Evolutionary conservation across 768 basidiomycete genomes (phyloP).

Genomic region (Termitomyces sp.): DNA sequence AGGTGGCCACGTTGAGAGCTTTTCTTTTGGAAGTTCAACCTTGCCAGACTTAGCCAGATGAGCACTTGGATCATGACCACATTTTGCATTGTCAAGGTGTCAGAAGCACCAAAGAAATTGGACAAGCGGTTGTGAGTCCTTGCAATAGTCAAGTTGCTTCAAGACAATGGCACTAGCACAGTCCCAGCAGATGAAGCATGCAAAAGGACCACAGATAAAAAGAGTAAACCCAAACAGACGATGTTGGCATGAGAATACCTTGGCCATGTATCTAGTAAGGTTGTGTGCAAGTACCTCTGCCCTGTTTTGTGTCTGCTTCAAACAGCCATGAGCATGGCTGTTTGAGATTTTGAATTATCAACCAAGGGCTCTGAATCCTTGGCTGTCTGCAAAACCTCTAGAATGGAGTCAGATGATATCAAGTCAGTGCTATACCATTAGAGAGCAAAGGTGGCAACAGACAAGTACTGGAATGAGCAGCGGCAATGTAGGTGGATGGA

Average conservation of each 20-base stretch:
- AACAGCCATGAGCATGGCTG: not conserved
- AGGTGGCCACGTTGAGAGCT: not conserved
- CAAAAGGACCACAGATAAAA: not conserved
- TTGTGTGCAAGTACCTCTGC: not conserved
- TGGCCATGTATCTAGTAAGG: not conserved
- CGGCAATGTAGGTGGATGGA: too few species aligned
- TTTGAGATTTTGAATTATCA: too few species aligned
- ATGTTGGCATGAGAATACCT: conserved; percentile 1
- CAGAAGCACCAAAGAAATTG: conserved; percentile 7
- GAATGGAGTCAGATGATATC: too few species aligned
- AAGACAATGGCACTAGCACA: conserved; percentile 1
- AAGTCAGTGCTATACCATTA: too few species aligned
- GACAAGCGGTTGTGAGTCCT: not conserved
- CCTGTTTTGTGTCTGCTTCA: not conserved
- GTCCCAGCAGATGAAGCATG: conserved; percentile 6
- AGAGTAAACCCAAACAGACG: not conserved
- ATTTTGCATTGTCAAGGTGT: not conserved
- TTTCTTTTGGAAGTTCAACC: not conserved
- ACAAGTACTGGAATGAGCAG: too few species aligned
- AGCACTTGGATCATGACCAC: conserved; percentile 26
- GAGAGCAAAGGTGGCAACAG: too few species aligned
- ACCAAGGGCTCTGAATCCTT: too few species aligned
- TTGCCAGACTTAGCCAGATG: conserved; percentile 7
- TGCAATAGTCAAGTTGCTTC: not conserved
- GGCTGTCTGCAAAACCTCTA: too few species aligned